Evolutionary conservation across 306 rosid genomes (phyloP), one percentile per base, ranked within the genome.

Genomic region (peach (Prunus persica)): DNA sequence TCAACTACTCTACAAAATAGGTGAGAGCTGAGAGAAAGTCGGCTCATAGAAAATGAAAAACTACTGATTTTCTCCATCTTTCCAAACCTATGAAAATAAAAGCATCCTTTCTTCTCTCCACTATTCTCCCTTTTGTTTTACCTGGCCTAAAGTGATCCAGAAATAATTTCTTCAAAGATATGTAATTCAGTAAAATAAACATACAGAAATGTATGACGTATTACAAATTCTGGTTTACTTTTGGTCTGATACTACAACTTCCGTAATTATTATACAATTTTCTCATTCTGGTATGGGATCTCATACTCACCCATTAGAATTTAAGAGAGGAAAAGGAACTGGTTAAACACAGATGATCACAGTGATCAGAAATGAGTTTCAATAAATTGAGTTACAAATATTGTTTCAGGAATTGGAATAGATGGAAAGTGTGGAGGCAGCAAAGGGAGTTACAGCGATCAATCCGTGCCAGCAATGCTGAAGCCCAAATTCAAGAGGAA

Each of bases 391-490:
- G 55, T 41, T 38, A 25, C 46, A 14, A 13, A 19, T 58, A n/a
- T 63, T 52, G n/a, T 73, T 85, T 47, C 82, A 95, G 98, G 88
- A 92, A 95, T 79, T 95, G 97, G 97, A 87, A 83, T 83, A 90
- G 81, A 78, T 95, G 91, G 97, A 92, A 80, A 81, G 87, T 78
- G 55, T 81, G 92, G 96, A 87, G 86, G 84, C 89, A 76, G 52
- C 87, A 54, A 55, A 84, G 93, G 89, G 88, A 72, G 82, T 46
- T n/a, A 30, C 88, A 76, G 79, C 89, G 55, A 66, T 79, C 80
- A 72, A 87, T 80, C 65, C 82, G 78, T 66, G 78, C 82, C n/a
- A 72, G 46, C 61, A 76, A 76, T 47, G 66, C 55, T 50, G 91
- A 71, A 24, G 67, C 78, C 78, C 86, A 72, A 65, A 51, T 41